phyloP scores from a whole-genome alignment of 768 basidiomycete genomes.

The Russula foetens region DNA sequence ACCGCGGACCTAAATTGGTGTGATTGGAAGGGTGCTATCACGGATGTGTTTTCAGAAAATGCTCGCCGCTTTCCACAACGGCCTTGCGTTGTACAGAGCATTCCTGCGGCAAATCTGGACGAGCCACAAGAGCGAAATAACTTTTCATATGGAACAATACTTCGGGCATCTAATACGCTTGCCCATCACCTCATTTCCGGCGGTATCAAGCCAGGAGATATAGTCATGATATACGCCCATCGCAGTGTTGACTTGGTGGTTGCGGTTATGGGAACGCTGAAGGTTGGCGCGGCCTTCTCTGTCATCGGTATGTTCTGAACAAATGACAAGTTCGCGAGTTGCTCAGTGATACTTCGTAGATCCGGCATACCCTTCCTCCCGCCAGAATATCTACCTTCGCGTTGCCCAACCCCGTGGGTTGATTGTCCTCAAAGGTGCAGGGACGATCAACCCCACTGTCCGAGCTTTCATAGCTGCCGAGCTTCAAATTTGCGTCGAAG shows the following conservation, averaged over 20 bases:
- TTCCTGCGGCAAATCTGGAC: conserved; percentile 34
- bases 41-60: conserved; percentile 88
- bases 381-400: conserved; percentile 88
- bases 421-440: conserved; percentile 86
- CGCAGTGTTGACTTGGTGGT: conserved; percentile 94
- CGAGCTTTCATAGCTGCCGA: conserved; percentile 73
- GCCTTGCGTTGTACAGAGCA: conserved; percentile 82
- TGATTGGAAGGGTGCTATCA: conserved; percentile 95
- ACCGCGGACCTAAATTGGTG: conserved; percentile 91
- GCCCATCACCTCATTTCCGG: conserved; percentile 82
- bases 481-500: conserved; percentile 80
- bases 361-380: conserved; percentile 90
- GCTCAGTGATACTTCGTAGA: conserved; percentile 39
- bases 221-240: conserved; percentile 97
- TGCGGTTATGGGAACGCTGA: conserved; percentile 93
- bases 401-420: conserved; percentile 91
- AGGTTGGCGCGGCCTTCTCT: conserved; percentile 93
- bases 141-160: conserved; percentile 76
- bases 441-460: conserved; percentile 68
- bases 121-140: conserved; percentile 44
- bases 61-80: conserved; percentile 71
- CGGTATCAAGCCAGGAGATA: conserved; percentile 87
- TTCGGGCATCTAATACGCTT: conserved; percentile 79
- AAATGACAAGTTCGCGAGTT: neutral
- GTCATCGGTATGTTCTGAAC: conserved; percentile 69